Conservation (phyloP, 352 stramenopile genomes). For the Phytophthora aleatoria region DNA sequence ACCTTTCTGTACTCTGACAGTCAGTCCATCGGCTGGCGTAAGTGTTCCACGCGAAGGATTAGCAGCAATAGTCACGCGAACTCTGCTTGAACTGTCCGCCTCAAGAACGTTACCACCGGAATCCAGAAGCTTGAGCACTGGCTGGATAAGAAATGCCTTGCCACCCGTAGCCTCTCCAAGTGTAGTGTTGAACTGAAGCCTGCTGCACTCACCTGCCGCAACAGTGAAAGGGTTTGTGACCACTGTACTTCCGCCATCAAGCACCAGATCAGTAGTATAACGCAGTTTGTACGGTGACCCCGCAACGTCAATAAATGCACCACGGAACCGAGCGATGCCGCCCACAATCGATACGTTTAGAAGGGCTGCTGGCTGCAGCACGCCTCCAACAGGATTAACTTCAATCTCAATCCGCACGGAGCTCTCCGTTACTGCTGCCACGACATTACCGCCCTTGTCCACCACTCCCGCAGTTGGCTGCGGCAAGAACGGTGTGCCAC, state of each 20-base stretch:
- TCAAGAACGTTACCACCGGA: constrained; percentile 69
- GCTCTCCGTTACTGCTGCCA: constrained; percentile 48
- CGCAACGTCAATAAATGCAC: constrained; percentile 74
- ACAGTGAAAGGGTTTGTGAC: constrained; percentile 86
- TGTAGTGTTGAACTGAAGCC: constrained; percentile 49
- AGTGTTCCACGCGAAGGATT: constrained; percentile 72
- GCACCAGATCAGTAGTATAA: constrained; percentile 65
- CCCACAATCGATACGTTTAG: constrained; percentile 60
- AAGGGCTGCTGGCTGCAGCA: constrained; percentile 49
- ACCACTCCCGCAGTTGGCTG: constrained; percentile 81
- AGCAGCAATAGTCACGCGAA: constrained; percentile 68
- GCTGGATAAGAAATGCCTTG: constrained; percentile 75
- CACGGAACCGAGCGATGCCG: constrained; percentile 64
- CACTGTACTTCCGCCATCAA: constrained; percentile 53
- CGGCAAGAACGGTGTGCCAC: constrained; percentile 74
- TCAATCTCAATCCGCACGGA: constrained; percentile 70
- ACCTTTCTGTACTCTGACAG: constrained; percentile 47
- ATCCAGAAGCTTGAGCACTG: constrained; percentile 80
- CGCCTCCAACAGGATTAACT: constrained; percentile 59
- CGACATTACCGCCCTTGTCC: constrained; percentile 77
- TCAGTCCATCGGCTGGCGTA: constrained; percentile 45
- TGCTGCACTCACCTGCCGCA: constrained; percentile 54
- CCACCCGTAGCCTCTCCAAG: constrained; percentile 55
- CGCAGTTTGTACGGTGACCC: constrained; percentile 78
- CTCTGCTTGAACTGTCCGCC: constrained; percentile 66